Evolutionary conservation across 2,329 filamentous ascomycete species (phyloP), one percentile per base, ranked within the genome.

Genomic region (Alternaria sp.): DNA sequence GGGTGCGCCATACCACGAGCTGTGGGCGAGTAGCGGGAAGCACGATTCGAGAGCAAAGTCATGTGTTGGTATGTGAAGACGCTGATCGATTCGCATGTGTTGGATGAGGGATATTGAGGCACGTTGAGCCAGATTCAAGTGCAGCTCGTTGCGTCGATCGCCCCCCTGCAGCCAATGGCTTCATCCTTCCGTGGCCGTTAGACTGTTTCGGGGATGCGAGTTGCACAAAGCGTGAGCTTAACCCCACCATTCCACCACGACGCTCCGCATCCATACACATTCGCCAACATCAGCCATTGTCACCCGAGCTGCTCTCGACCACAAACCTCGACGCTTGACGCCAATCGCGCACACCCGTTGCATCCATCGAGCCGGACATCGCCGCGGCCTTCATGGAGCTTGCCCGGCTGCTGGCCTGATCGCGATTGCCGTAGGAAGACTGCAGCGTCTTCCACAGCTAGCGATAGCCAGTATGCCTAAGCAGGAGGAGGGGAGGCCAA

Each of bases 361-460:
- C 61, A 43, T 59, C 60, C 70, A 57, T 64, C 38, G 41, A 57
- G 57, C 66, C 57, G 60, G 61, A 68, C 63, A 61, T 66, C 57
- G 68, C 57, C 54, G 62, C 73, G 69, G 73, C 64, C 81, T 84
- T 85, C 79, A 86, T 86, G 84, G 84, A 85, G 81, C 80, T 81
- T 81, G 79, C 75, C 77, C 80, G 82, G 81, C 78, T 79, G 76
- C 80, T 81, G 80, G 79, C 79, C 79, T 81, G 82, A 84, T 84
- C 82, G 84, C 85, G 83, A 86, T 82, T 81, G 84, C 84, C 83
- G 85, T 86, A 76, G 73, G 85, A 86, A 82, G 85, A 86, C 84
- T 79, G 77, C 60, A 54, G 58, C 64, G 84, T 82, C 83, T 85
- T 78, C 80, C 82, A 83, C 74, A 79, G 79, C 79, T 75, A 79